These are phyloP conservation scores for Sapria himalayana DNA, from an alignment of 345 rosid genomes.

Conservation along the genomic window DNA sequence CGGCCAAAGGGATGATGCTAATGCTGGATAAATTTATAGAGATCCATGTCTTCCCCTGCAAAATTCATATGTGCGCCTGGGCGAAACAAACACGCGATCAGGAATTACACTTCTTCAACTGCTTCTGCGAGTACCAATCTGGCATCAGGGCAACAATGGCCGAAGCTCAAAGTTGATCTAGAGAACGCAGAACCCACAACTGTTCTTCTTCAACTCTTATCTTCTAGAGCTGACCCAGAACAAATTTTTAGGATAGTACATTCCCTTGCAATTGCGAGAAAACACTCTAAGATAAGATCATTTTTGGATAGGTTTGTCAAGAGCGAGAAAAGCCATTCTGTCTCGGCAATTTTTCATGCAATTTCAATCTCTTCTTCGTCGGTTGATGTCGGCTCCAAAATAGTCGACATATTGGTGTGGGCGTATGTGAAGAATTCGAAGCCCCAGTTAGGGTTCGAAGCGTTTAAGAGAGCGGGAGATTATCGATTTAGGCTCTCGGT, in stretches of 20 bases:
- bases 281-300: constrained; percentile 39
- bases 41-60: too few species aligned
- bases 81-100: too few species aligned
- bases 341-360: constrained; percentile 39
- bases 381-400: constrained; percentile 27
- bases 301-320: constrained; percentile 40
- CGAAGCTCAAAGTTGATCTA: constrained; percentile 22
- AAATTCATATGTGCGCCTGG: too few species aligned
- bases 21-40: too few species aligned
- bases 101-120: too few species aligned
- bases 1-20: too few species aligned
- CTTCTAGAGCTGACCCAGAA: constrained; percentile 31
- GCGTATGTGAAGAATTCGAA: constrained; percentile 33
- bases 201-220: constrained; percentile 23
- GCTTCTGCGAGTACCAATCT: too few species aligned
- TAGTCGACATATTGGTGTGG: constrained; percentile 46
- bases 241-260: constrained; percentile 24
- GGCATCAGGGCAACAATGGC: constrained; percentile 45
- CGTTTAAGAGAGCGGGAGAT: constrained; percentile 59
- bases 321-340: constrained; percentile 13
- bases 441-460: constrained; percentile 29
- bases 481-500: constrained; percentile 46
- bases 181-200: constrained; percentile 14
- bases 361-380: constrained; percentile 30
- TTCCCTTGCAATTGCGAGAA: constrained; percentile 26